phyloP scores from a whole-genome alignment of 2,329 filamentous ascomycete species.

The Fusarium stilboides region DNA sequence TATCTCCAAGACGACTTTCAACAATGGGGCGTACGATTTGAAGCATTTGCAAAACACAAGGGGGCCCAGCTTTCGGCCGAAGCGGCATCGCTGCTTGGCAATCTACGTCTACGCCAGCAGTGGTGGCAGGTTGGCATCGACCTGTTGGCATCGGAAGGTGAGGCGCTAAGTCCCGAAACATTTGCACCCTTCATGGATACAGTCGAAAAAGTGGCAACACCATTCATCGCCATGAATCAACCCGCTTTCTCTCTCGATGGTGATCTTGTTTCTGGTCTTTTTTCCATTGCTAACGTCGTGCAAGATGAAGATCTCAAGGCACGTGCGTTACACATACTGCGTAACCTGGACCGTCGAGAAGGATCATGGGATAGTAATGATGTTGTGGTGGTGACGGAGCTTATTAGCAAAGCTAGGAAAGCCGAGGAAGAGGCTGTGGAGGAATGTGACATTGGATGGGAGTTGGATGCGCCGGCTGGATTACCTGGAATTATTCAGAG shows the following conservation, averaged over 20 bases:
- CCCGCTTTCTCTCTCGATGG: slow-evolving; percentile 8
- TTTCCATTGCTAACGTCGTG: not conserved
- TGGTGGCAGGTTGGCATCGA: slow-evolving; percentile 9
- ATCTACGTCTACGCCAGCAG: not conserved
- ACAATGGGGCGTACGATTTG: not conserved
- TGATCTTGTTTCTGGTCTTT: slow-evolving; percentile 4
- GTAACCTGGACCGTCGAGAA: slow-evolving; percentile 3
- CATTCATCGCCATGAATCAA: not conserved
- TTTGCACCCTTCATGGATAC: slow-evolving; percentile 1
- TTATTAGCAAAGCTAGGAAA: not conserved
- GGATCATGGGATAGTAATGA: slow-evolving; percentile 26
- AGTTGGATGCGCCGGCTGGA: too few species aligned
- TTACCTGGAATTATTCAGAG: too few species aligned
- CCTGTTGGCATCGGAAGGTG: not conserved
- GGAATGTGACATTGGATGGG: too few species aligned
- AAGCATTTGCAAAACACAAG: not conserved
- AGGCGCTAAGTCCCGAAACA: not conserved
- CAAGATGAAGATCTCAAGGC: not conserved
- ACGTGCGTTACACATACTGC: not conserved
- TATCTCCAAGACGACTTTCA: not conserved
- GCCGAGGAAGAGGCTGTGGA: too few species aligned
- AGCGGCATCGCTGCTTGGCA: not conserved
- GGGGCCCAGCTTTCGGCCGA: fast-evolving
- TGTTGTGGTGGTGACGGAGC: slow-evolving; percentile 9
- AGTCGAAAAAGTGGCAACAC: slow-evolving; percentile 2